Evolutionary conservation across 2,329 filamentous ascomycete genomes (phyloP).

Genomic region (Ustulina deusta): DNA sequence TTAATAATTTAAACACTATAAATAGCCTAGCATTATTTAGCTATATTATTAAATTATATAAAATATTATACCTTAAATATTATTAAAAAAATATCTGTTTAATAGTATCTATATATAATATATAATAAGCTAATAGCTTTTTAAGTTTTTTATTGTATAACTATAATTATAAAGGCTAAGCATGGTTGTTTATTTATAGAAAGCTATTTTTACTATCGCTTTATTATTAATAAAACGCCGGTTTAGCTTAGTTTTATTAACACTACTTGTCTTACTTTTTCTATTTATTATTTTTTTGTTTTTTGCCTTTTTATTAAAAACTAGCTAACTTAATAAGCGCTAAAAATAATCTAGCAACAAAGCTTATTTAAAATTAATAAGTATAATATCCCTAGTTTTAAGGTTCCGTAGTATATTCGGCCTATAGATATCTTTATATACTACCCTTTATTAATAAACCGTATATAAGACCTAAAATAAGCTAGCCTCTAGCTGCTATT

Average conservation of each 20-base stretch:
- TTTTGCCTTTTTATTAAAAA: constrained; percentile 43
- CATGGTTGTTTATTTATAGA: no score
- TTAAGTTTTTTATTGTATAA: no score
- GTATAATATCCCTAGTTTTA: constrained; percentile 43
- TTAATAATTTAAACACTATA: no score
- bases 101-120: no score
- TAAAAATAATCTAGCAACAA: constrained; percentile 35
- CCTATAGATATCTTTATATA: constrained; percentile 44
- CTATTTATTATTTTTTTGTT: constrained; percentile 2
- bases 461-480: constrained; percentile 36
- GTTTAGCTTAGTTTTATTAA: not conserved
- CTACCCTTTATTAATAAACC: constrained; percentile 45
- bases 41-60: no score
- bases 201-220: constrained; percentile 1
- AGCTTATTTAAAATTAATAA: constrained; percentile 51
- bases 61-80: no score
- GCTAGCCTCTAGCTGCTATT: constrained; percentile 5
- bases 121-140: no score
- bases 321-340: constrained; percentile 36
- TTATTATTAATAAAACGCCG: not conserved
- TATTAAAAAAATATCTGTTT: no score
- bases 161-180: no score
- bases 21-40: no score
- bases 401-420: constrained; percentile 47
- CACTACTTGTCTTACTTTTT: not conserved